A percentile compares a stretch with the other conserved stretches of the same genome.
Conservation (phyloP, 208 protist genomes). For the Trypanosoma scelopori region DNA sequence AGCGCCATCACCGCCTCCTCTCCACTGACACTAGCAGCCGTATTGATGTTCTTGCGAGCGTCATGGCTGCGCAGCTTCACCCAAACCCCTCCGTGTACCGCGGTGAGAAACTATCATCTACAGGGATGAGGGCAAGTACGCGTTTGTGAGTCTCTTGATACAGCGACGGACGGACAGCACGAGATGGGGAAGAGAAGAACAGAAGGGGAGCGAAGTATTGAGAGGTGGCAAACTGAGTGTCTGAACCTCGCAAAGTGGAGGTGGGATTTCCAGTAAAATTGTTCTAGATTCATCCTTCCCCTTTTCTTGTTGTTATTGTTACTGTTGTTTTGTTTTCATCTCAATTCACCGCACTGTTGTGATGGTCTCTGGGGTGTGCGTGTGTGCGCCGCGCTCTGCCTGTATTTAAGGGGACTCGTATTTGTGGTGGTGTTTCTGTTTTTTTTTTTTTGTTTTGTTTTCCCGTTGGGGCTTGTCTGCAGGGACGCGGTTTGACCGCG, state of each 20-base stretch:
- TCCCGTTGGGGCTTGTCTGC: background rate
- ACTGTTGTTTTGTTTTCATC: no score
- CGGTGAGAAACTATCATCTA: conserved; percentile 1
- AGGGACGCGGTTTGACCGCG: no score
- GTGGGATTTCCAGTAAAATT: background rate
- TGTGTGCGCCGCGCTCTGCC: background rate
- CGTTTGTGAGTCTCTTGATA: background rate
- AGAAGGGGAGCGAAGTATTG: no score
- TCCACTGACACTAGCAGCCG: background rate
- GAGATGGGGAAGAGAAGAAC: no score
- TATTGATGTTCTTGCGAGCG: conserved; percentile 11
- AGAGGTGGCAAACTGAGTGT: no score
- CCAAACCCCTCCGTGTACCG: background rate
- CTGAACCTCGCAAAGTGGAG: no score
- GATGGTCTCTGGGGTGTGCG: no score
- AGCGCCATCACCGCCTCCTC: background rate
- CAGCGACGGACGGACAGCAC: no score
- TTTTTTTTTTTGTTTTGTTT: conserved; percentile 17
- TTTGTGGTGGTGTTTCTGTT: no score
- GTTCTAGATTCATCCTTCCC: background rate
- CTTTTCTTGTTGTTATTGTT: background rate
- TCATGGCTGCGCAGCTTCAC: conserved; percentile 6
- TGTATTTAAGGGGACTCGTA: no score
- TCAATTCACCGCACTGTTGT: no score
- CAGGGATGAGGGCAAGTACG: background rate